Conservation (phyloP, 345 rosid genomes). For the Salix arbutifolia region DNA sequence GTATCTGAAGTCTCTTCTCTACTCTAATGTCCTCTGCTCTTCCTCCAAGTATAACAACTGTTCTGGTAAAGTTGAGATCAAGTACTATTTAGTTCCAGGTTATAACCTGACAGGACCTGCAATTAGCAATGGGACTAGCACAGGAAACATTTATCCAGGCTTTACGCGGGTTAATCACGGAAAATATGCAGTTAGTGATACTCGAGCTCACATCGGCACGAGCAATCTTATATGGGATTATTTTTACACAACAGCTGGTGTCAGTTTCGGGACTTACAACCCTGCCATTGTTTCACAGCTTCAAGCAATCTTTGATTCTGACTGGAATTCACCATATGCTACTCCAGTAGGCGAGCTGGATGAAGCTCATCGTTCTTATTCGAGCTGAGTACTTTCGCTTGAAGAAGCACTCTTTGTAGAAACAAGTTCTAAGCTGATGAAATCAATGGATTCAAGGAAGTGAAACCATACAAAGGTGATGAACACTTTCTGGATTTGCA, state of each 20-base stretch:
- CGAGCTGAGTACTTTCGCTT: too few species aligned
- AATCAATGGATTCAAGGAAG: too few species aligned
- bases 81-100: slow-evolving; percentile 70
- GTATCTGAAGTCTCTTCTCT: slow-evolving; percentile 66
- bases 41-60: slow-evolving; percentile 61
- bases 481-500: background rate
- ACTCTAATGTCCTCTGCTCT: slow-evolving; percentile 66
- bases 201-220: slow-evolving; percentile 75
- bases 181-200: slow-evolving; percentile 65
- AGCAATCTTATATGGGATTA: slow-evolving; percentile 88
- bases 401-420: too few species aligned
- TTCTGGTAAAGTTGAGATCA: slow-evolving; percentile 68
- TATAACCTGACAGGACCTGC: slow-evolving; percentile 79
- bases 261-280: slow-evolving; percentile 68
- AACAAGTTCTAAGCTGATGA: too few species aligned
- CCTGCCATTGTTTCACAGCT: slow-evolving; percentile 63
- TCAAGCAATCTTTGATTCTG: slow-evolving; percentile 71
- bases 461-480: background rate
- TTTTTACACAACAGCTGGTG: slow-evolving; percentile 75
- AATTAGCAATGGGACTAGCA: slow-evolving; percentile 33
- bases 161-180: slow-evolving; percentile 77
- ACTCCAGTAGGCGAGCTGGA: slow-evolving; percentile 44
- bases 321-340: slow-evolving; percentile 77
- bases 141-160: slow-evolving; percentile 64
- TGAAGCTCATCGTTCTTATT: background rate